Evolutionary conservation across 2,329 filamentous ascomycete genomes (phyloP).

Genomic region (Neoscytalidium dimidiatum): DNA sequence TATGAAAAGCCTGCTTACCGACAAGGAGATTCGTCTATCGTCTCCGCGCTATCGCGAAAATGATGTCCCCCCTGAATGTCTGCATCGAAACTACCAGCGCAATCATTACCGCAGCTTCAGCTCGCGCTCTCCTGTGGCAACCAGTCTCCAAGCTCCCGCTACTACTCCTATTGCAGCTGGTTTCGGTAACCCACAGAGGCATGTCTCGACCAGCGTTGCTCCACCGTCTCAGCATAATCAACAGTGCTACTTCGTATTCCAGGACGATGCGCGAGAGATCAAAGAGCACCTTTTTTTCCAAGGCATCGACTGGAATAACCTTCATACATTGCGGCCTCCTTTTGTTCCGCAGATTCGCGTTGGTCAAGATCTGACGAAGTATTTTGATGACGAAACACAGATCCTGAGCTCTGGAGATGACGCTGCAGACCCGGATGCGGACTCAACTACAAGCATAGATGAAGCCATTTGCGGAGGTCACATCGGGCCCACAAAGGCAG

Average conservation of each 20-base stretch:
- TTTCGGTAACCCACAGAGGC: slow-evolving; percentile 23
- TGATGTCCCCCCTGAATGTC: slow-evolving; percentile 46
- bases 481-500: not conserved
- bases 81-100: not conserved
- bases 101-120: slow-evolving; percentile 11
- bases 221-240: slow-evolving; percentile 41
- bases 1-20: slow-evolving; percentile 70
- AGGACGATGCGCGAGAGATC: slow-evolving; percentile 85
- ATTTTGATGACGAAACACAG: slow-evolving; percentile 82
- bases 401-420: slow-evolving; percentile 44
- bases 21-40: slow-evolving; percentile 75
- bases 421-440: not conserved
- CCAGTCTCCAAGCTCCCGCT: not conserved
- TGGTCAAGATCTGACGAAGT: slow-evolving; percentile 65
- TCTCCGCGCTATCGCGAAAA: slow-evolving; percentile 72
- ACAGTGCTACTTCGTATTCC: slow-evolving; percentile 66
- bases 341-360: slow-evolving; percentile 72
- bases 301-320: slow-evolving; percentile 72
- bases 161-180: not conserved
- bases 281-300: slow-evolving; percentile 86
- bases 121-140: not conserved
- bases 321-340: slow-evolving; percentile 72
- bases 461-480: not conserved
- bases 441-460: not conserved
- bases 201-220: slow-evolving; percentile 6